phyloP scores from a whole-genome alignment of 1,284 basidiomycete genomes.

The Rugosomyces carneus region DNA sequence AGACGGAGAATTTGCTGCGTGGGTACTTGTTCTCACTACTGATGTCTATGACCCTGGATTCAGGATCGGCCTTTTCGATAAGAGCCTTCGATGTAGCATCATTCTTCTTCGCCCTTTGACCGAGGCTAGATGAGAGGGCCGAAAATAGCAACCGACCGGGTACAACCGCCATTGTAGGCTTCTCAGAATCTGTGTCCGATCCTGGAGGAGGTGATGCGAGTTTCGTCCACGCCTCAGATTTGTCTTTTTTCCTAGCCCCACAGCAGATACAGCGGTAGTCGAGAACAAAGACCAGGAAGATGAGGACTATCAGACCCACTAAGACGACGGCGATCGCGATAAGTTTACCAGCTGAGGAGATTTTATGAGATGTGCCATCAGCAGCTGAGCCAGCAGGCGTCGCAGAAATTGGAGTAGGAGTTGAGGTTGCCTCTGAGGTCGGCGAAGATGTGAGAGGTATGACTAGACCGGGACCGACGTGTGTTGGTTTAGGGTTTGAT shows the following conservation, averaged over 20 bases:
- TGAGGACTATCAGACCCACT: conserved; percentile 13
- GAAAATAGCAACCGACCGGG: conserved; percentile 6
- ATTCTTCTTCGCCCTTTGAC: neutral
- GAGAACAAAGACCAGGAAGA: conserved; percentile 14
- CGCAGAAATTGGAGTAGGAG: neutral
- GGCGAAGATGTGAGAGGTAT: conserved; percentile 1
- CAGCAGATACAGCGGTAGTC: conserved; percentile 7
- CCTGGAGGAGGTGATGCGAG: conserved; percentile 9
- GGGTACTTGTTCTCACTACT: conserved; percentile 17
- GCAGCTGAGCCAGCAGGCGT: neutral
- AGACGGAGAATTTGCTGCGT: conserved; percentile 25
- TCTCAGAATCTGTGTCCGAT: conserved; percentile 9
- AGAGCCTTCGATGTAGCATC: conserved; percentile 1
- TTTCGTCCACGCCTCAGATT: conserved; percentile 9
- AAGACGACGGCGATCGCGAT: conserved; percentile 14
- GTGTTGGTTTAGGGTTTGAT: neutral
- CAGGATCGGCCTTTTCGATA: neutral
- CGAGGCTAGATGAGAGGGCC: conserved; percentile 2
- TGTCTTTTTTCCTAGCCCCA: conserved; percentile 6
- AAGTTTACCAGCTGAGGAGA: conserved; percentile 11
- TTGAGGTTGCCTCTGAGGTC: neutral
- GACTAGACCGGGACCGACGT: conserved; percentile 6
- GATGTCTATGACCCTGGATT: conserved; percentile 20
- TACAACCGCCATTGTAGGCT: conserved; percentile 6
- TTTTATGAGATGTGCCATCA: neutral